These are phyloP conservation scores for Ogataea trehalophila DNA, from an alignment of 805 yeast genomes.

Conservation along the genomic window DNA sequence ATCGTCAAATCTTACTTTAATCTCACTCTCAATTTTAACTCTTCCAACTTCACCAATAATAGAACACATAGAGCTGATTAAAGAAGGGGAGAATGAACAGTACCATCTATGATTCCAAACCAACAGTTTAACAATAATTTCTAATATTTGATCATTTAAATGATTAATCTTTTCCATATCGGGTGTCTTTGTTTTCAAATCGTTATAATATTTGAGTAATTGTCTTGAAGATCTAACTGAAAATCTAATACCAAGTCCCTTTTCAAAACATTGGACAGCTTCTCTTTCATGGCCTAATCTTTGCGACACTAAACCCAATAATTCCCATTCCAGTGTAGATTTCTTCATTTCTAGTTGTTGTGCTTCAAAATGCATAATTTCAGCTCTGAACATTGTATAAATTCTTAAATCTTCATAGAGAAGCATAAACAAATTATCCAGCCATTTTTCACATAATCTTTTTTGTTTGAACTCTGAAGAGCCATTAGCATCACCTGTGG, in stretches of 20 bases:
- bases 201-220: constrained; percentile 58
- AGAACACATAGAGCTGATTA: constrained; percentile 52
- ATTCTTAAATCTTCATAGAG: constrained; percentile 70
- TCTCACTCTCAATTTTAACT: constrained; percentile 67
- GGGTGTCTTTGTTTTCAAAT: constrained; percentile 37
- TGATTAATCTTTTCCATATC: constrained; percentile 31
- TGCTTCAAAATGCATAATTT: constrained; percentile 80
- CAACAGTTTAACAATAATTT: constrained; percentile 65
- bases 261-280: constrained; percentile 78
- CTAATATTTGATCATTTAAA: constrained; percentile 56
- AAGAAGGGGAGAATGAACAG: constrained; percentile 74
- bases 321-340: constrained; percentile 86
- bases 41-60: constrained; percentile 74
- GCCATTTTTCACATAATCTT: constrained; percentile 69
- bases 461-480: constrained; percentile 50
- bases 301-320: constrained; percentile 78
- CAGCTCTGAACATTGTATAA: constrained; percentile 92
- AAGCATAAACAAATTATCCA: constrained; percentile 64
- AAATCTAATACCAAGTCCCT: constrained; percentile 69
- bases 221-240: constrained; percentile 76
- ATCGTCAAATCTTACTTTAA: constrained; percentile 59
- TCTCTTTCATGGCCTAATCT: constrained; percentile 83
- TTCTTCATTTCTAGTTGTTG: constrained; percentile 78
- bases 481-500: constrained; percentile 5
- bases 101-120: constrained; percentile 99